These are phyloP conservation scores for Kodamaea sagamina DNA, from an alignment of 805 yeast genomes.

Conservation along the genomic window DNA sequence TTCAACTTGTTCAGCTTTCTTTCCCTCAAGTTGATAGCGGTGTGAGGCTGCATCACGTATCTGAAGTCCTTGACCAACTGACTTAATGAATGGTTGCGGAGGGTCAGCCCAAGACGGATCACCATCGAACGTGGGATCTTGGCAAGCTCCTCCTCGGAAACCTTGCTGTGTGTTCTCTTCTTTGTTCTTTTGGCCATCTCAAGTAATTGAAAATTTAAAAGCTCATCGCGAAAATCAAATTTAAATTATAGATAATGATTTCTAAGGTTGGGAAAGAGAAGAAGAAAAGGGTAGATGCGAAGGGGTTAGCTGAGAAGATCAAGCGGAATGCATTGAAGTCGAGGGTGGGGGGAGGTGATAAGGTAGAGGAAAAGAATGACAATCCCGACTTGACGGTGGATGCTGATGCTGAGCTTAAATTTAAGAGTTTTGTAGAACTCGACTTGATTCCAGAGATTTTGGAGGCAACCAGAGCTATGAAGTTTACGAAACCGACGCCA, in stretches of 20 bases:
- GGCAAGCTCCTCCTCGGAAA: constrained; percentile 63
- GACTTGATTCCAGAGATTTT: constrained; percentile 75
- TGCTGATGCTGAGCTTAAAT: constrained; percentile 10
- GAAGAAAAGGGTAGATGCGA: constrained; percentile 30
- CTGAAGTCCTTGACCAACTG: constrained; percentile 88
- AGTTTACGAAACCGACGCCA: constrained; percentile 84
- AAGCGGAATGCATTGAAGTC: constrained; percentile 12
- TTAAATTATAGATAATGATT: background rate
- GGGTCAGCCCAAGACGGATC: constrained; percentile 74
- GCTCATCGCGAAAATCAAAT: constrained; percentile 2
- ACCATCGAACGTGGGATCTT: constrained; percentile 94
- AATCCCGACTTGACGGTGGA: constrained; percentile 12
- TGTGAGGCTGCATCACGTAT: constrained; percentile 92
- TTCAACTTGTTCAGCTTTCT: constrained; percentile 83
- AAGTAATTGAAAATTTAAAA: background rate
- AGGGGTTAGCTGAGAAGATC: constrained; percentile 59
- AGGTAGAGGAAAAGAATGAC: constrained; percentile 12
- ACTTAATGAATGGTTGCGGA: constrained; percentile 76
- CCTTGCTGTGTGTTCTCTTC: constrained; percentile 80
- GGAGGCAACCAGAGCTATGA: constrained; percentile 75
- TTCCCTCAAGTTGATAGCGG: constrained; percentile 86
- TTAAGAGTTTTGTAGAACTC: constrained; percentile 42
- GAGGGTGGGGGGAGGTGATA: constrained; percentile 10
- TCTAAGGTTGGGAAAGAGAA: constrained; percentile 3
- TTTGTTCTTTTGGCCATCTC: constrained; percentile 52